Percentiles rank a stretch among this genome's conserved stretches.
Conservation (phyloP, 176 grass and related monocot genomes). For the Tillandsia leiboldiana region DNA sequence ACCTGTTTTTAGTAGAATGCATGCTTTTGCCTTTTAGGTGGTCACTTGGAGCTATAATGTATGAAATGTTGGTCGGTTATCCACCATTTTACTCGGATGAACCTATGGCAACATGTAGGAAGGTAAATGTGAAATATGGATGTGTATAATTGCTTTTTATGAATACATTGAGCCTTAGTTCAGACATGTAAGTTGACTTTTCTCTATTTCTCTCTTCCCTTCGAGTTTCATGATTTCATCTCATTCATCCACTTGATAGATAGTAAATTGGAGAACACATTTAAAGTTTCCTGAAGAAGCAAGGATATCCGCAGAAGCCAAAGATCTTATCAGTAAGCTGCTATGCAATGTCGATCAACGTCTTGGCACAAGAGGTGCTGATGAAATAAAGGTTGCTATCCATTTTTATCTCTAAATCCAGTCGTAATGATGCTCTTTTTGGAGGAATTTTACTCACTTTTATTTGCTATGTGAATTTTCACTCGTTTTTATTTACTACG, state of each 20-base stretch:
- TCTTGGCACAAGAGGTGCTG: conserved; percentile 70
- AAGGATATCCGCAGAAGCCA: conserved; percentile 47
- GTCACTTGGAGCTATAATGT: conserved; percentile 99
- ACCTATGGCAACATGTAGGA: conserved; percentile 96
- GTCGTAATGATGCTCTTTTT: neutral
- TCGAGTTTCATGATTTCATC: neutral
- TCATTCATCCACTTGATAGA: conserved; percentile 35
- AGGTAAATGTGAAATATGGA: conserved; percentile 39
- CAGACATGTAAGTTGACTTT: neutral
- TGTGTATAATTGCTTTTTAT: neutral
- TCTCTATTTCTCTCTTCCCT: neutral
- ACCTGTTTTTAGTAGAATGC: conserved; percentile 8
- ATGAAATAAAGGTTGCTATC: conserved; percentile 80
- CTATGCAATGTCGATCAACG: conserved; percentile 92
- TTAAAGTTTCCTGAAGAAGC: conserved; percentile 98
- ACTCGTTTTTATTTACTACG: conserved; percentile 19
- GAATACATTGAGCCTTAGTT: too few relatives aligned
- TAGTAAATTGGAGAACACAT: conserved; percentile 98
- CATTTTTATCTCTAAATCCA: neutral
- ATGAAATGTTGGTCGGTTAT: conserved; percentile 97
- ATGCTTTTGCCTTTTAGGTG: conserved; percentile 48
- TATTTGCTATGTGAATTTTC: conserved; percentile 9
- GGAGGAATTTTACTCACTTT: neutral
- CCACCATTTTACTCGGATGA: conserved; percentile 97
- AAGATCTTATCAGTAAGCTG: conserved; percentile 86